Evolutionary conservation across 805 yeast genomes (phyloP).

Genomic region (Schwanniomyces polymorphus): DNA sequence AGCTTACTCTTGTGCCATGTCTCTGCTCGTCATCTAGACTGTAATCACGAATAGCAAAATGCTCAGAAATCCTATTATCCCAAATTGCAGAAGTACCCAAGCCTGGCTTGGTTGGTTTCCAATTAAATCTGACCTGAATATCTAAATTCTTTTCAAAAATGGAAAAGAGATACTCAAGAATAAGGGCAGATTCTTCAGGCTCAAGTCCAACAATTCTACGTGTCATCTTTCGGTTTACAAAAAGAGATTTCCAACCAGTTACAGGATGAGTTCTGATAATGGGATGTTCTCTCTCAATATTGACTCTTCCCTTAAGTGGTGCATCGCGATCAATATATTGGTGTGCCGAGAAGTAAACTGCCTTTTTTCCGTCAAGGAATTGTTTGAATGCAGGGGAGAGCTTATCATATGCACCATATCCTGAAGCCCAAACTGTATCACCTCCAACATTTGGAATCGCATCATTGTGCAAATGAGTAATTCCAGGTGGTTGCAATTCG

Average conservation of each 20-base stretch:
- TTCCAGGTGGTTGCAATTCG: conserved; percentile 36
- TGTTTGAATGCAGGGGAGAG: conserved; percentile 44
- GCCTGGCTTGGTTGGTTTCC: conserved; percentile 44
- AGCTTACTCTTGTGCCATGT: conserved; percentile 51
- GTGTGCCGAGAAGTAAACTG: conserved; percentile 43
- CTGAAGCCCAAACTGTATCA: conserved; percentile 57
- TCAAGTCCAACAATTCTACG: conserved; percentile 52
- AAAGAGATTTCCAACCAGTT: conserved; percentile 62
- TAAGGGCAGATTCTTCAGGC: conserved; percentile 48
- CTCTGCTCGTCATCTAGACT: conserved; percentile 41
- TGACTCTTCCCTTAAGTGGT: conserved; percentile 47
- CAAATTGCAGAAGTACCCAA: conserved; percentile 51
- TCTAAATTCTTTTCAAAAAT: conserved; percentile 53
- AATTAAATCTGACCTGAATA: conserved; percentile 54
- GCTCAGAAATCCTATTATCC: conserved; percentile 60
- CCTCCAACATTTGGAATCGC: conserved; percentile 51
- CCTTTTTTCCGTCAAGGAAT: conserved; percentile 54
- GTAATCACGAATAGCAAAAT: conserved; percentile 55
- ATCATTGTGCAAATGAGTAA: conserved; percentile 38
- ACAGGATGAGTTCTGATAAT: conserved; percentile 64
- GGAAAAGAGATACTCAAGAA: conserved; percentile 48
- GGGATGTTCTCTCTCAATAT: conserved; percentile 59
- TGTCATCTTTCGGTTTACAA: conserved; percentile 53
- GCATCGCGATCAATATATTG: conserved; percentile 41
- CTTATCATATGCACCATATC: conserved; percentile 59